These are phyloP conservation scores for Plasmodium falciparum DNA, from an alignment of 169 alveolate genomes.

Conservation along the genomic window DNA sequence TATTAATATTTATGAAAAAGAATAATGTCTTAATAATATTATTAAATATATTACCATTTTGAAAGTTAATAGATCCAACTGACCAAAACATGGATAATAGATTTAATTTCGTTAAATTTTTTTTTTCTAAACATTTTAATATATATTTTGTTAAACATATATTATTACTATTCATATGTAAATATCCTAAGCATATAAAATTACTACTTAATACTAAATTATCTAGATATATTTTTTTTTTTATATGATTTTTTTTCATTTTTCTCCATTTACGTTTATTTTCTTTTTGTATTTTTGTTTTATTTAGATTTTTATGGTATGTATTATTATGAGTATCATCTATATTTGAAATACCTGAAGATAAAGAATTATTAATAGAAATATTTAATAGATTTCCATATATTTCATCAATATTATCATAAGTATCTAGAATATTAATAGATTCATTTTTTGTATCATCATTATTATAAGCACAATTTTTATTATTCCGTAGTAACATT, in stretches of 20 bases:
- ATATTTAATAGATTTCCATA: slow-evolving; percentile 15
- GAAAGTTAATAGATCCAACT: slow-evolving; percentile 61
- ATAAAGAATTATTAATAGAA: slow-evolving; percentile 13
- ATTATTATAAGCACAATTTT: not conserved
- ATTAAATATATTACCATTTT: slow-evolving; percentile 63
- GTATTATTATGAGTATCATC: not conserved
- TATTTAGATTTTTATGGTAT: not conserved
- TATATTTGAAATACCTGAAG: slow-evolving; percentile 6
- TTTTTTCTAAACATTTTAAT: slow-evolving; percentile 46
- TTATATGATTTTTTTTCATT: slow-evolving; percentile 1
- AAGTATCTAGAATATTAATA: not conserved
- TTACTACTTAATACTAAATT: slow-evolving; percentile 65
- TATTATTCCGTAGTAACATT: not conserved
- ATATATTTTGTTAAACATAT: slow-evolving; percentile 48
- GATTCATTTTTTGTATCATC: not conserved
- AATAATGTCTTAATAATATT: slow-evolving; percentile 41
- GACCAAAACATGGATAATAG: slow-evolving; percentile 68
- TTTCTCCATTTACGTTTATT: not conserved
- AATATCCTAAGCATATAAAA: slow-evolving; percentile 54
- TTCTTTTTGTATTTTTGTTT: not conserved
- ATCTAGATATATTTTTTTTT: slow-evolving; percentile 36
- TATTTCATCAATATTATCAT: slow-evolving; percentile 27
- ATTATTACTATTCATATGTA: slow-evolving; percentile 63
- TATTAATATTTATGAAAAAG: slow-evolving; percentile 55
- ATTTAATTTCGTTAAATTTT: slow-evolving; percentile 51